Percentiles rank a stretch among this genome's conserved stretches.
Evolutionary conservation across 2,329 filamentous ascomycete genomes (phyloP).

Genomic region (Claviceps purpurea): DNA sequence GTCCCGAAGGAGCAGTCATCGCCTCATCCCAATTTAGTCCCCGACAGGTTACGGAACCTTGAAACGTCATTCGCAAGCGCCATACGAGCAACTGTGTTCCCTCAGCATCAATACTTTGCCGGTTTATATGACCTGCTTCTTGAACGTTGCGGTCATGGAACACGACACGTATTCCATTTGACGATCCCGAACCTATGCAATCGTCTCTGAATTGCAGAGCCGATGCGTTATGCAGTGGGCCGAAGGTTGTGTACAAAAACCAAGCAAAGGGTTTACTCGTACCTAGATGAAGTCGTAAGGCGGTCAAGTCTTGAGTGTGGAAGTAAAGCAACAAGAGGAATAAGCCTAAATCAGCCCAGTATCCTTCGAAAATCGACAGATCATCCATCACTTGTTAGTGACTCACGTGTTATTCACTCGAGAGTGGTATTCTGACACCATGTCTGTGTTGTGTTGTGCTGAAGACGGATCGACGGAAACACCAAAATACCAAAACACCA

Average conservation of each 20-base stretch:
- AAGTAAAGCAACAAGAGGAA: neutral
- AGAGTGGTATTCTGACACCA: too few species aligned
- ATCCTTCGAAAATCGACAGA: neutral
- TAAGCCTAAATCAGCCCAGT: neutral
- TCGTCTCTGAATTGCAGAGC: neutral
- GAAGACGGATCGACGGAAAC: neutral
- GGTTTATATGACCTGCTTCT: neutral
- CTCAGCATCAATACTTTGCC: neutral
- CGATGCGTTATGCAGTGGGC: neutral
- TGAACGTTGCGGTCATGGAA: neutral
- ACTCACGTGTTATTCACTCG: too few species aligned
- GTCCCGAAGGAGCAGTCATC: neutral
- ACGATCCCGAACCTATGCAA: neutral
- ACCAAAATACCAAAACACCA: neutral
- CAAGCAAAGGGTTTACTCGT: neutral
- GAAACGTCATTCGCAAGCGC: neutral
- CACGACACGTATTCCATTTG: neutral
- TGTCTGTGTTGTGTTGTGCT: too few species aligned
- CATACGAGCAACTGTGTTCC: conserved; percentile 2
- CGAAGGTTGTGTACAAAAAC: neutral
- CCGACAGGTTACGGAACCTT: neutral
- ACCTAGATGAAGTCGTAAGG: neutral
- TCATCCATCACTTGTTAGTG: too few species aligned
- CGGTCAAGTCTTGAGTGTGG: neutral
- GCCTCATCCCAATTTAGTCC: neutral